phyloP scores from a whole-genome alignment of 257 asterid genomes.

The Galeopsis tetrahit region DNA sequence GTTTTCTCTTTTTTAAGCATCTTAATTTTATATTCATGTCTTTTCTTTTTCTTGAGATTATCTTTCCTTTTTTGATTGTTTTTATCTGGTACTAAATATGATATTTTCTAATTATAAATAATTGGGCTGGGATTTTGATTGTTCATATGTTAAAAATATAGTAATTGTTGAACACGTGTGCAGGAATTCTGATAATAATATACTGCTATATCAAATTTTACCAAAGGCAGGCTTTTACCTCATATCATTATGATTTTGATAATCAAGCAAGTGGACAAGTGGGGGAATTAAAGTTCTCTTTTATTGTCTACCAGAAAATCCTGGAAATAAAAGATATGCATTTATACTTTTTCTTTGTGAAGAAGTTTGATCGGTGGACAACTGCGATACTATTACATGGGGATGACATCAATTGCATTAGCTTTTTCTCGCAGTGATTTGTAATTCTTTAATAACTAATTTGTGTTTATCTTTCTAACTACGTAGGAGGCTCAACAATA shows the following conservation, averaged over 20 bases:
- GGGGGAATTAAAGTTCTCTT: not conserved
- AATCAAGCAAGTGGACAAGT: not conserved
- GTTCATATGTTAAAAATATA: conserved; percentile 5
- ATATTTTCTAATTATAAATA: not conserved
- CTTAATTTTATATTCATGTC: not conserved
- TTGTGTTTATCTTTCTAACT: conserved; percentile 29
- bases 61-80: not conserved
- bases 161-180: not conserved
- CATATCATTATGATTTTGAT: conserved; percentile 1
- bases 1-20: conserved; percentile 26
- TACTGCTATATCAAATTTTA: not conserved
- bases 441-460: conserved; percentile 25
- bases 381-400: not conserved
- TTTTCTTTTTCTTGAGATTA: conserved; percentile 25
- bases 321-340: conserved; percentile 4
- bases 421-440: not conserved
- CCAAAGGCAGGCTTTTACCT: not conserved
- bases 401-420: conserved; percentile 7
- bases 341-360: not conserved
- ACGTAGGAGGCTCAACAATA: conserved; percentile 94
- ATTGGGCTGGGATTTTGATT: conserved; percentile 2
- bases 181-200: not conserved
- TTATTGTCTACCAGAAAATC: not conserved
- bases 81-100: conserved; percentile 4
- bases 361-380: not conserved